Base-by-base conservation (phyloP, 139 green algal genomes). In the Edaphochlamys debaryana region DNA sequence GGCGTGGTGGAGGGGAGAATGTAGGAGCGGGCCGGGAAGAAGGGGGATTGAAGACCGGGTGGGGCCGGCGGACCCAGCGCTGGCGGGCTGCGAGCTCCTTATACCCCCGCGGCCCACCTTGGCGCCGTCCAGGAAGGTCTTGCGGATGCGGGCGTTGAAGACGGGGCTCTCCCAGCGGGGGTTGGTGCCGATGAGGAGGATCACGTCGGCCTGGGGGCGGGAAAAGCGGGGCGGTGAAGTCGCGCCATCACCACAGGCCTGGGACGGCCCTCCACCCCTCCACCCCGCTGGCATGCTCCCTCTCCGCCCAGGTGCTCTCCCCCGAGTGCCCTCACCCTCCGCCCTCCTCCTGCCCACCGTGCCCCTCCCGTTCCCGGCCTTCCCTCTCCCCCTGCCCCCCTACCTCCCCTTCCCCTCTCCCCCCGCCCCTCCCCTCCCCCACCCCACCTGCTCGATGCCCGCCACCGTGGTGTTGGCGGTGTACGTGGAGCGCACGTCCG, bases 181-280 rank as follows among this genome's bases (percentile, higher is more conserved):
- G 90, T 99, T 98, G 79, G 91, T 95, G 50, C 97, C 97, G 5
- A 99, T 90, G 34, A 99, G 89, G 80, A 99, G 88, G 30, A 98
- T 91, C 62, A 93, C 85, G 85, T 99, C 97, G 3, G 97, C 93
- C n/a, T 92, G 75, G 2, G 7, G 41, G 34, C 19, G 69, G 5
- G 79, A 20, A n/a, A n/a, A n/a, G n/a, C n/a, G n/a, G n/a, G n/a
- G n/a, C 50, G 50, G 50, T 27, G 50, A 19, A 27, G 15, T 15
- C 15, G 50, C 15, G 50, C 15, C 19, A 58, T 27, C 15, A 58
- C 15, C 15, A 19, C 50, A 58, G n/a, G n/a, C n/a, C n/a, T n/a
- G n/a, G n/a, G n/a, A n/a, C n/a, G n/a, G n/a, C n/a, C n/a, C n/a
- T n/a, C 48, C 69, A 42, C n/a, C 69, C 69, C 1, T 15, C 45